Conservation (phyloP, 2,329 filamentous ascomycete species). For the Penicillium verrucosum region DNA sequence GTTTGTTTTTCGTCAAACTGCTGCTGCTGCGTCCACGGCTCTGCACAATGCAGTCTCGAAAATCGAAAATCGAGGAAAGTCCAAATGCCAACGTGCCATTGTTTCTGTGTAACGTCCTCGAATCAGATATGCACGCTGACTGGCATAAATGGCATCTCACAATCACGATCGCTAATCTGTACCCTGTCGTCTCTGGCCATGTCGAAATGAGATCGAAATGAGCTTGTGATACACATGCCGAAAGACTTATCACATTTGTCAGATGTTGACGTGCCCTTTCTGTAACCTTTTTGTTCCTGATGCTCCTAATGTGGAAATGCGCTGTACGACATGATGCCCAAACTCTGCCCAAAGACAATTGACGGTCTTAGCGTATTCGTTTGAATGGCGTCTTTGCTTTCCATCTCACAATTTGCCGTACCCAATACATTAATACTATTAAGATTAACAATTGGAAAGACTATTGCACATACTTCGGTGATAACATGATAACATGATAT, state of each 20-base stretch:
- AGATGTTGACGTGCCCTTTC: neutral
- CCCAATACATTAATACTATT: neutral
- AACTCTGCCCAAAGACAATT: neutral
- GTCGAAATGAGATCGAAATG: neutral
- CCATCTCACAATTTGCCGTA: neutral
- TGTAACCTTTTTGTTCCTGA: neutral
- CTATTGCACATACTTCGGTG: neutral
- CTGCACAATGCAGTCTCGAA: neutral
- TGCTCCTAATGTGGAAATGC: neutral
- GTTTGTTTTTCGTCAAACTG: neutral
- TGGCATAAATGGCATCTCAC: neutral
- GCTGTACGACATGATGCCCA: conserved; percentile 6
- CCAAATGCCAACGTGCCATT: neutral
- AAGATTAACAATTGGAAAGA: neutral
- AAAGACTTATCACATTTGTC: conserved; percentile 1
- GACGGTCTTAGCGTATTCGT: too few species aligned
- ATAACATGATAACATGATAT: too few species aligned
- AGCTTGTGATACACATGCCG: neutral
- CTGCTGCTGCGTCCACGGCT: neutral
- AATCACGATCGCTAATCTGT: conserved; percentile 1
- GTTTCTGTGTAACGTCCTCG: neutral
- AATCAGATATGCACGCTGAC: neutral
- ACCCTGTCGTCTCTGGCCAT: neutral
- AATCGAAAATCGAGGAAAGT: neutral
- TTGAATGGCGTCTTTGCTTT: too few species aligned